phyloP scores from a whole-genome alignment of 2,329 filamentous ascomycete genomes.

The Cyphellophora europaea region DNA sequence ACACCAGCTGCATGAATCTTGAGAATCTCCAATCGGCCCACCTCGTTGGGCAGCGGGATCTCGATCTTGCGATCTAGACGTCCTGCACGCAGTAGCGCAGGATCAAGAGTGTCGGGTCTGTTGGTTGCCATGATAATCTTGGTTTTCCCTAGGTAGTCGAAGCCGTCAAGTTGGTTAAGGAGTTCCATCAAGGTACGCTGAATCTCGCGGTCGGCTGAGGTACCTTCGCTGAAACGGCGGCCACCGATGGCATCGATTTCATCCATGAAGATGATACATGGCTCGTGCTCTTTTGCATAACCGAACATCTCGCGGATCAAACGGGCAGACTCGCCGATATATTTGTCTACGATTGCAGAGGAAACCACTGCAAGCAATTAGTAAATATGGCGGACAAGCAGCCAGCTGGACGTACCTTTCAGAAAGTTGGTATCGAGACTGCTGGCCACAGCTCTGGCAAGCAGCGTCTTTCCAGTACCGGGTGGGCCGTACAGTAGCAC shows the following conservation, averaged over 20 bases:
- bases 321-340: slow-evolving; percentile 95
- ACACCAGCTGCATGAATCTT: slow-evolving; percentile 93
- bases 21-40: slow-evolving; percentile 88
- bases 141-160: slow-evolving; percentile 98
- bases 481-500: slow-evolving; percentile 93
- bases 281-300: slow-evolving; percentile 98
- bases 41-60: slow-evolving; percentile 93
- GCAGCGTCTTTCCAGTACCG: slow-evolving; percentile 89
- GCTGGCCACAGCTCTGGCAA: slow-evolving; percentile 90
- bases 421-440: slow-evolving; percentile 97
- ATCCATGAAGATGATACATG: slow-evolving; percentile 99
- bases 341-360: slow-evolving; percentile 98
- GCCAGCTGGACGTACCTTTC: slow-evolving; percentile 57
- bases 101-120: slow-evolving; percentile 90
- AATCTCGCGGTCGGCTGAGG: slow-evolving; percentile 94
- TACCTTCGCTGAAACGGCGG: slow-evolving; percentile 91
- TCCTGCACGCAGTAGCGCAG: slow-evolving; percentile 81
- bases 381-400: neutral
- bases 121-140: slow-evolving; percentile 99
- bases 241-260: slow-evolving; percentile 99
- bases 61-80: slow-evolving; percentile 96
- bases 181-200: slow-evolving; percentile 98
- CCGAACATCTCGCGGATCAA: slow-evolving; percentile 99
- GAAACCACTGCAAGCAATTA: slow-evolving; percentile 63
- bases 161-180: slow-evolving; percentile 95